Base-by-base conservation (phyloP, 148 eudicot species). In the Rhododendron kiyosumense region DNA sequence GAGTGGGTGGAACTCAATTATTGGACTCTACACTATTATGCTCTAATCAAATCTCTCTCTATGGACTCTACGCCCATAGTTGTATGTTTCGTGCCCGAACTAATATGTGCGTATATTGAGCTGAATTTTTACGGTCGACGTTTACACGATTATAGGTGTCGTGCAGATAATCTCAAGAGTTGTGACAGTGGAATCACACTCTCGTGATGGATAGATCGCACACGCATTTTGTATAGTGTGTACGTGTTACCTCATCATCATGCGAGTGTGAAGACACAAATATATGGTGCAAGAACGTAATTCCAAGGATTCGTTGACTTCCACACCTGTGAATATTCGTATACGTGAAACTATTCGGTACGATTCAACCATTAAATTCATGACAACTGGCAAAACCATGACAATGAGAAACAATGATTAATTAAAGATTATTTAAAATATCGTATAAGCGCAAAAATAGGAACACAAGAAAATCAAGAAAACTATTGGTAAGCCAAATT, bases 1-100 rank as follows among this genome's bases (percentile, higher is more conserved):
- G 48, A 36, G 32, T 6, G 75, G 52, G 63, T 71, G 51, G 61
- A 36, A 82, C 85, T 83, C 76, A 83, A 83, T 83, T 83, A 63
- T 83, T 83, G 77, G 7, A 63, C 74, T 82, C 49, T 38, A 18
- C 69, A 32, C 67, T 32, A 28, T 26, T 32, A 28, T 26, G 34
- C 82, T 48, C 46, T n/a, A 32, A 81, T 61, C 36, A 82, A 36
- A 36, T 8, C 69, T 30, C 69, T 30, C 83, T 32, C 83, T 32
- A 24, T 52, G 24, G 6, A 57, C 63, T 18, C 63, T 4, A 52
- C 17, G 18, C 7, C 63, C 7, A 17, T 17, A 57, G 63, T 57
- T 57, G 18, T 18, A 14, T 52, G 59, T 52, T 52, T 52, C 13
- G 20, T 52, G 18, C 1, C 18, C 4, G 5, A 14, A 14, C 0